These are phyloP conservation scores for Poteriospumella lacustris DNA, from an alignment of 108 stramenopile species.

Conservation along the genomic window DNA sequence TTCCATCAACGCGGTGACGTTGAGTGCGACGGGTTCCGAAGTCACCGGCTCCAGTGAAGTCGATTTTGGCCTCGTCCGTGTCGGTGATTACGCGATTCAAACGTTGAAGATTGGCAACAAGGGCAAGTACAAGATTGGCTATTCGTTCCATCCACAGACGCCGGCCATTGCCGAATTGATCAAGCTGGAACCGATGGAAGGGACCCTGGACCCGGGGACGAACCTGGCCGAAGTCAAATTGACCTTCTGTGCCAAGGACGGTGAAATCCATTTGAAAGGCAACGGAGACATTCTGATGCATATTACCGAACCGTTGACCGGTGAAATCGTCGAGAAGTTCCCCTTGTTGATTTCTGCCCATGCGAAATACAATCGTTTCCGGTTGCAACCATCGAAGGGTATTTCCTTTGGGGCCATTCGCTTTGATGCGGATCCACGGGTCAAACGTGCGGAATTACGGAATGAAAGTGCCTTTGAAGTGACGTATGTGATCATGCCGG, in stretches of 20 bases:
- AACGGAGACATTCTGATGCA: constrained; percentile 51
- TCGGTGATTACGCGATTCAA: constrained; percentile 42
- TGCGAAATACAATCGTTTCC: constrained; percentile 40
- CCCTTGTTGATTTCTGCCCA: constrained; percentile 37
- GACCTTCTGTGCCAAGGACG: constrained; percentile 37
- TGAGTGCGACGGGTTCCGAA: constrained; percentile 32
- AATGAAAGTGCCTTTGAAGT: constrained; percentile 57
- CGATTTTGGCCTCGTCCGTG: constrained; percentile 51
- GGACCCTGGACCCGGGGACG: constrained; percentile 43
- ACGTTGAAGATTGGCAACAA: constrained; percentile 46
- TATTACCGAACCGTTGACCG: constrained; percentile 54
- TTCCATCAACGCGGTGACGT: constrained; percentile 50
- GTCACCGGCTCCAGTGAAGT: constrained; percentile 5
- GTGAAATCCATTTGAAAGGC: constrained; percentile 42
- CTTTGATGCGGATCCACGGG: constrained; percentile 42
- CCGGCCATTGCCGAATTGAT: constrained; percentile 33
- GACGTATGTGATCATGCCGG: constrained; percentile 32
- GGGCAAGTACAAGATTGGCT: constrained; percentile 56
- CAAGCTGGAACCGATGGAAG: constrained; percentile 37
- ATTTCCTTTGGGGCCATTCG: constrained; percentile 55
- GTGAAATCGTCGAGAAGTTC: constrained; percentile 56
- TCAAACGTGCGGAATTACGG: constrained; percentile 46
- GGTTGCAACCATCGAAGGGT: constrained; percentile 51
- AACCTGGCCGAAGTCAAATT: constrained; percentile 37
- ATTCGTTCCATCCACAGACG: constrained; percentile 37